phyloP scores from a whole-genome alignment of 768 basidiomycete species.

The Fibroporia radiculosa region DNA sequence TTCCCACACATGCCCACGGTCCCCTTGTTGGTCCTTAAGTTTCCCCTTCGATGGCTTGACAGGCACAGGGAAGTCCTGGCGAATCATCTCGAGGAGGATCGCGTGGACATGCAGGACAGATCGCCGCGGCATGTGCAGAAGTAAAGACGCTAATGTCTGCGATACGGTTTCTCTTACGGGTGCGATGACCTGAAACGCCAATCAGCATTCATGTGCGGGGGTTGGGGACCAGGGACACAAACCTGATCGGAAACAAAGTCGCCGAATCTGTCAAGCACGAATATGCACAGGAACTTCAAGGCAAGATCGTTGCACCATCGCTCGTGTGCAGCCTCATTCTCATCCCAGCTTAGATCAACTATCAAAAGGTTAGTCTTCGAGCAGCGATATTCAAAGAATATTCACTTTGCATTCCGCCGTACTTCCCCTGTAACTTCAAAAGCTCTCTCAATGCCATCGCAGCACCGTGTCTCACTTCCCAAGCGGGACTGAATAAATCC shows the following conservation, averaged over 20 bases:
- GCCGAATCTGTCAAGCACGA: slow-evolving; percentile 95
- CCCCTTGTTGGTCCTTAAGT: slow-evolving; percentile 18
- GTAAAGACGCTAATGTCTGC: slow-evolving; percentile 84
- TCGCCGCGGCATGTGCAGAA: slow-evolving; percentile 80
- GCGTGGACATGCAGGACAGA: slow-evolving; percentile 76
- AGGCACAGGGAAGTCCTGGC: slow-evolving; percentile 65
- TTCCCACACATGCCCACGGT: slow-evolving; percentile 79
- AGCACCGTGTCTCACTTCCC: slow-evolving; percentile 94
- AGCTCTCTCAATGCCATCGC: slow-evolving; percentile 87
- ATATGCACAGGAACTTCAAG: slow-evolving; percentile 78
- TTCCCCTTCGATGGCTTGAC: slow-evolving; percentile 23
- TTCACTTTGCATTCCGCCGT: slow-evolving; percentile 74
- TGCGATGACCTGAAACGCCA: slow-evolving; percentile 60
- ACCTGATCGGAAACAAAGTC: slow-evolving; percentile 95
- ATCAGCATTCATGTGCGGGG: not conserved
- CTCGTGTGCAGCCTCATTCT: slow-evolving; percentile 66
- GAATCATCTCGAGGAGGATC: slow-evolving; percentile 87
- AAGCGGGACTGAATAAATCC: slow-evolving; percentile 75
- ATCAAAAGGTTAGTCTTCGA: not conserved
- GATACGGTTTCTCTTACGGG: slow-evolving; percentile 96
- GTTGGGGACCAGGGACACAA: slow-evolving; percentile 6
- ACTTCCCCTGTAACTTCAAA: slow-evolving; percentile 74
- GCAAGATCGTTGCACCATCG: slow-evolving; percentile 88
- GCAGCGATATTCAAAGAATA: not conserved
- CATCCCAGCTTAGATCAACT: slow-evolving; percentile 45